These are phyloP conservation scores for Ulota crispa DNA, from an alignment of 225 moss, liverwort and hornwort species.

Conservation along the genomic window DNA sequence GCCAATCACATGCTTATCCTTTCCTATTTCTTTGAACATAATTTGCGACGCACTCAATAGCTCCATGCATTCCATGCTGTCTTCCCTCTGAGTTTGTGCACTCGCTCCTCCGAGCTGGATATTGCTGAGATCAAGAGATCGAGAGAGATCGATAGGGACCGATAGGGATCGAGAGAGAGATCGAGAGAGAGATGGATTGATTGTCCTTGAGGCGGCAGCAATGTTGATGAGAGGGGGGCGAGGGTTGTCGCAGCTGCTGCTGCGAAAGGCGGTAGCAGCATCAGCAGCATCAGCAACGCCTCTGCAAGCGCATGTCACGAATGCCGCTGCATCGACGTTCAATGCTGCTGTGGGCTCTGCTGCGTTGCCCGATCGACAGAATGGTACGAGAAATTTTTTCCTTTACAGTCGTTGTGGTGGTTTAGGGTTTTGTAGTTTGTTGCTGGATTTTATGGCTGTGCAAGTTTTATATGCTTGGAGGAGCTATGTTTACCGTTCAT, in stretches of 20 bases:
- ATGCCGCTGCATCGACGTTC: slow-evolving; percentile 9
- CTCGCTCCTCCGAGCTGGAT: too few relatives aligned
- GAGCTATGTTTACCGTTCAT: not conserved
- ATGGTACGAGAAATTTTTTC: not conserved
- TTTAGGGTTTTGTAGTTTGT: not conserved
- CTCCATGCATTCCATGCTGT: too few relatives aligned
- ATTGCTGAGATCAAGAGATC: too few relatives aligned
- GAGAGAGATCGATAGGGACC: too few relatives aligned
- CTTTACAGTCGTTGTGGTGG: not conserved
- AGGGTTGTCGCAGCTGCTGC: slow-evolving; percentile 9
- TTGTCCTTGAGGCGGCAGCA: not conserved
- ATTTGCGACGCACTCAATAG: too few relatives aligned
- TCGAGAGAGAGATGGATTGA: not conserved
- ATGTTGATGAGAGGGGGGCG: slow-evolving; percentile 27
- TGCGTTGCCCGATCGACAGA: not conserved
- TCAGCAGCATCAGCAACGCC: not conserved
- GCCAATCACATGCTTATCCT: too few relatives aligned
- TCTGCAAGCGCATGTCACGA: not conserved
- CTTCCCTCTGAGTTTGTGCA: too few relatives aligned
- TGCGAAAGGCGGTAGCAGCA: not conserved
- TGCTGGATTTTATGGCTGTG: not conserved
- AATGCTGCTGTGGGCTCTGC: not conserved
- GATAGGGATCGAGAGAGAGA: not conserved
- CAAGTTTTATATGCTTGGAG: not conserved
- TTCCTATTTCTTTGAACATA: too few relatives aligned